Evolutionary conservation across 768 basidiomycete genomes (phyloP), one percentile per base, ranked within the genome.

Genomic region (Candolleomyces eurysporus): DNA sequence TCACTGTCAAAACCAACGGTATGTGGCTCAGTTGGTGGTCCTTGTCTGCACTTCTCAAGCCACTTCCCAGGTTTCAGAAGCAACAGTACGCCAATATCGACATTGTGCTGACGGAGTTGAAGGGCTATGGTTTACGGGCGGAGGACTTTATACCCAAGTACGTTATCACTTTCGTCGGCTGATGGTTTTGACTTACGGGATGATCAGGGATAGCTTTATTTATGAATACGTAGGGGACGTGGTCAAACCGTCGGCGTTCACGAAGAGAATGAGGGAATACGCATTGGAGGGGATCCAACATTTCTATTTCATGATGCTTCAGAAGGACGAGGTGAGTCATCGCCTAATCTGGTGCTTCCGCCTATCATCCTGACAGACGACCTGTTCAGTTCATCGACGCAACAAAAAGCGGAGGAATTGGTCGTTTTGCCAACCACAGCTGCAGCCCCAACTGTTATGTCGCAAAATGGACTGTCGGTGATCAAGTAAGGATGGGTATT

Each of bases 291-390:
- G 96, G 17, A 94, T 98, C 65, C 82, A 85, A 57, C 97, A 98
- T 73, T 99, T 98, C 68, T 99, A 98, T 77, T 99, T 99, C 72
- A 99, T 98, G 97, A 96, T 96, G 91, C 75, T 99, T 61, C 97
- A 99, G 76, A 94, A 92, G 71, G 95, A 96, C 66, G 95, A 98
- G 84, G 96, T 94, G 66, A 59, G 85, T 74, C 14, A 36, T 11
- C 2, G 17, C 39, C 45, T 26, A 50, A 26, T 14, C 60, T 22
- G 43, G 19, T n/a, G 14, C 17, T 48, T 22, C 30, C n/a, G 9
- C 43, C 9, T 30, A 43, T 46, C 11, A 31, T 21, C 17, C 30
- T 11, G 56, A 50, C 49, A 16, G 16, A 32, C 31, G 13, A 8
- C 32, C 49, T 16, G 21, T 60, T 43, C 48, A 95, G 95, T 99